Conservation (phyloP, 345 rosid genomes). For the Eucalyptus curtisii region DNA sequence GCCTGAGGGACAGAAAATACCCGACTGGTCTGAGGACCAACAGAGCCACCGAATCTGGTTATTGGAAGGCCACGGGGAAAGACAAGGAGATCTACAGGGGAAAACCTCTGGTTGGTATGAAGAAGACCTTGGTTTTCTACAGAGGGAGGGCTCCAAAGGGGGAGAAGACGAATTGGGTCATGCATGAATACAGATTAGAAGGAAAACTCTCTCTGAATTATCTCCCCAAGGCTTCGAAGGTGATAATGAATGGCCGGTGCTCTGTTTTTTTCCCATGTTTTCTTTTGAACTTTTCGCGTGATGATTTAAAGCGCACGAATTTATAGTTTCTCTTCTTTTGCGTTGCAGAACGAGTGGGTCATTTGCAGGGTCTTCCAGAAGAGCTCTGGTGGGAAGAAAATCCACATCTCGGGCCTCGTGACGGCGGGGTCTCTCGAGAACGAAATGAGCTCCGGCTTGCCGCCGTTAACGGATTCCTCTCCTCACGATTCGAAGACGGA, state of each 20-base stretch:
- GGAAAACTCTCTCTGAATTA: conserved; percentile 57
- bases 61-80: conserved; percentile 97
- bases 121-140: conserved; percentile 88
- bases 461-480: conserved; percentile 59
- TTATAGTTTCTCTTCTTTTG: neutral
- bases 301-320: neutral
- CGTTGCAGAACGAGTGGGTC: conserved; percentile 84
- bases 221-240: conserved; percentile 83
- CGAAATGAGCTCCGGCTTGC: conserved; percentile 32
- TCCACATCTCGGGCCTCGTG: conserved; percentile 34
- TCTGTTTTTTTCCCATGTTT: neutral
- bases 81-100: conserved; percentile 73
- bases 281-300: neutral
- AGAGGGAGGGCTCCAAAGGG: conserved; percentile 93
- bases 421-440: conserved; percentile 22
- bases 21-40: conserved; percentile 86
- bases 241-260: neutral
- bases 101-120: conserved; percentile 82
- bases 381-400: conserved; percentile 59
- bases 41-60: conserved; percentile 83
- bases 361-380: conserved; percentile 83
- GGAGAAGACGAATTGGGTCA: conserved; percentile 77
- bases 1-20: conserved; percentile 79
- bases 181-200: conserved; percentile 83
- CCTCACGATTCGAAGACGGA: conserved; percentile 13